A percentile compares a stretch with the other conserved stretches of the same genome.
Evolutionary conservation across 192 early-diverging fungal genomes (phyloP).

Genomic region (Backusella circina): DNA sequence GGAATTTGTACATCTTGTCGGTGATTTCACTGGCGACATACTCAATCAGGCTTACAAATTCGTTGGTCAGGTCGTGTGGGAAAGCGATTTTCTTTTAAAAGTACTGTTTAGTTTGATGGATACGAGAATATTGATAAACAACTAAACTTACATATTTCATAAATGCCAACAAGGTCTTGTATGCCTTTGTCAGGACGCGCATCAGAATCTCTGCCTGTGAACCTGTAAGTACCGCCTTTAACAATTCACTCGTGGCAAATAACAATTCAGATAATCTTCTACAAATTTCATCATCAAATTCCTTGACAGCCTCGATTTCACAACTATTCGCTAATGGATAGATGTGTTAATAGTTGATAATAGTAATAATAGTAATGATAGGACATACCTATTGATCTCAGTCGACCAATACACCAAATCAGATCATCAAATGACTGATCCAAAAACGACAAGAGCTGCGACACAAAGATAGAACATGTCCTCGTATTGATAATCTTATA

Average conservation of each 20-base stretch:
- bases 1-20: constrained; percentile 48
- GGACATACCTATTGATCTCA: constrained; percentile 14
- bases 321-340: not conserved
- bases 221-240: constrained; percentile 36
- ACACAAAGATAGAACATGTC: constrained; percentile 29
- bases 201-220: constrained; percentile 45
- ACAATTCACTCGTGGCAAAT: constrained; percentile 36
- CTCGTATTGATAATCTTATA: constrained; percentile 44
- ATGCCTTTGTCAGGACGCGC: constrained; percentile 42
- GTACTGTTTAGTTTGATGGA: too few relatives aligned
- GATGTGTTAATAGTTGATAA: too few relatives aligned
- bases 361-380: too few relatives aligned
- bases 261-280: constrained; percentile 37
- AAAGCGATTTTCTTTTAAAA: constrained; percentile 25
- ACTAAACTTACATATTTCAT: constrained; percentile 41
- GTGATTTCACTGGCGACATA: constrained; percentile 44
- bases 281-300: constrained; percentile 40
- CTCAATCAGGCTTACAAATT: constrained; percentile 44
- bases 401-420: constrained; percentile 43
- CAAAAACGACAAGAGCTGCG: constrained; percentile 38
- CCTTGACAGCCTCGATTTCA: not conserved
- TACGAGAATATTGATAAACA: too few relatives aligned
- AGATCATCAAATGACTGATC: constrained; percentile 44
- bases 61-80: constrained; percentile 25
- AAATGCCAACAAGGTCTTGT: constrained; percentile 41